Evolutionary conservation across 345 rosid species (phyloP).

Genomic region (Cardamine occulta): DNA sequence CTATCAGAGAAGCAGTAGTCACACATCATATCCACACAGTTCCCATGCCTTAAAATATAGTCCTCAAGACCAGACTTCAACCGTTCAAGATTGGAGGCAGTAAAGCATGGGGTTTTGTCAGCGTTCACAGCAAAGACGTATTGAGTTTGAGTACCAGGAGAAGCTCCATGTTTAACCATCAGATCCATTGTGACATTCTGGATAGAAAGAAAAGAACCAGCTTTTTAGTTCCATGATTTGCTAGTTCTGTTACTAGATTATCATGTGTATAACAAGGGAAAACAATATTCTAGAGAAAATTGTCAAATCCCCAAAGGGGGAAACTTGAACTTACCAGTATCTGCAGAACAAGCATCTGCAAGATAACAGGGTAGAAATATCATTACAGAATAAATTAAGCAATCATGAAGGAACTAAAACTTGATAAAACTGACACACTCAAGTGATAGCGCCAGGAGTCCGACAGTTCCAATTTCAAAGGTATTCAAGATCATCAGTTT

Average conservation of each 20-base stretch:
- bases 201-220: slow-evolving; percentile 16
- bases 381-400: neutral
- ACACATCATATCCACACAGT: slow-evolving; percentile 51
- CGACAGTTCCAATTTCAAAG: neutral
- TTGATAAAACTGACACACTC: slow-evolving; percentile 26
- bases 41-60: slow-evolving; percentile 67
- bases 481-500: neutral
- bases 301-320: slow-evolving; percentile 31
- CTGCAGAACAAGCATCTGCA: slow-evolving; percentile 83
- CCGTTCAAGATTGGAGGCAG: slow-evolving; percentile 63
- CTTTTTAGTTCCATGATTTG: slow-evolving; percentile 10
- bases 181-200: slow-evolving; percentile 78
- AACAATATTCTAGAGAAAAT: neutral
- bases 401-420: slow-evolving; percentile 9
- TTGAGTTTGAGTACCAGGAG: slow-evolving; percentile 50
- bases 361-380: slow-evolving; percentile 38
- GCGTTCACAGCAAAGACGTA: slow-evolving; percentile 59
- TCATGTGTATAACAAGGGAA: neutral
- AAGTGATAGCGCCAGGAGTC: slow-evolving; percentile 1
- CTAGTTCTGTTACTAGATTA: slow-evolving; percentile 3
- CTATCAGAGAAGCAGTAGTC: slow-evolving; percentile 56
- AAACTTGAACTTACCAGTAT: slow-evolving; percentile 67
- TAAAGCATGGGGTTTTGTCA: slow-evolving; percentile 48
- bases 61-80: slow-evolving; percentile 78
- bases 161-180: slow-evolving; percentile 53